phyloP scores from a whole-genome alignment of 2,329 filamentous ascomycete species.

The Alternaria postmessia region DNA sequence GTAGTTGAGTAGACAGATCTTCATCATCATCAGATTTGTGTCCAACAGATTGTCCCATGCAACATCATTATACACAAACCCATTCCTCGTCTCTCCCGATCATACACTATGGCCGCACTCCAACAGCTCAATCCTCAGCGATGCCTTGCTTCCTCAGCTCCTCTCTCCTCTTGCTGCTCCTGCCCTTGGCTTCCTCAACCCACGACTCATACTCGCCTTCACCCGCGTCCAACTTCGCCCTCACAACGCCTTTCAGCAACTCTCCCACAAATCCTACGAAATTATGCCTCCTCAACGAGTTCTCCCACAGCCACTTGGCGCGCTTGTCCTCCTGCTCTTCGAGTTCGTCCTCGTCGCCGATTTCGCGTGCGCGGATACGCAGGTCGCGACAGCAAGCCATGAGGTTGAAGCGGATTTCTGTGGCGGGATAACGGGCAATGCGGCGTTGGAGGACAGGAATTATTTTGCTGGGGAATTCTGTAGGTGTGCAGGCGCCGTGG shows the following conservation, averaged over 20 bases:
- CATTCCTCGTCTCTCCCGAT: neutral
- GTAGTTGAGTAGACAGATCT: neutral
- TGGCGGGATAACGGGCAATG: slow-evolving; percentile 81
- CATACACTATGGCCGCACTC: neutral
- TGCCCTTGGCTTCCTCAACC: slow-evolving; percentile 72
- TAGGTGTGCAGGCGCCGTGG: slow-evolving; percentile 77
- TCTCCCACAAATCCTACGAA: slow-evolving; percentile 96
- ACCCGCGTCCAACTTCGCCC: slow-evolving; percentile 72
- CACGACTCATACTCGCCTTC: slow-evolving; percentile 73
- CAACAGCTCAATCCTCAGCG: slow-evolving; percentile 25
- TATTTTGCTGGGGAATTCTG: slow-evolving; percentile 79
- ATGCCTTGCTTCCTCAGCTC: slow-evolving; percentile 53
- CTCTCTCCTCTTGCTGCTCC: slow-evolving; percentile 60
- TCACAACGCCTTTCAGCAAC: slow-evolving; percentile 85
- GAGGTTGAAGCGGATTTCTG: slow-evolving; percentile 95
- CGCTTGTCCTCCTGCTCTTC: slow-evolving; percentile 84
- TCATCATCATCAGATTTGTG: slow-evolving; percentile 1
- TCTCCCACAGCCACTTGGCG: slow-evolving; percentile 91
- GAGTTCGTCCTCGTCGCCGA: slow-evolving; percentile 82
- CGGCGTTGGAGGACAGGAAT: slow-evolving; percentile 87
- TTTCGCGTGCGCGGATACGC: slow-evolving; percentile 76
- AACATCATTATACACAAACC: neutral
- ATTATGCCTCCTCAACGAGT: slow-evolving; percentile 88
- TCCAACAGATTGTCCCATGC: neutral
- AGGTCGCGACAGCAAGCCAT: slow-evolving; percentile 90